These are phyloP conservation scores for Eucalyptus tenuipes DNA, from an alignment of 345 rosid genomes.

Conservation along the genomic window DNA sequence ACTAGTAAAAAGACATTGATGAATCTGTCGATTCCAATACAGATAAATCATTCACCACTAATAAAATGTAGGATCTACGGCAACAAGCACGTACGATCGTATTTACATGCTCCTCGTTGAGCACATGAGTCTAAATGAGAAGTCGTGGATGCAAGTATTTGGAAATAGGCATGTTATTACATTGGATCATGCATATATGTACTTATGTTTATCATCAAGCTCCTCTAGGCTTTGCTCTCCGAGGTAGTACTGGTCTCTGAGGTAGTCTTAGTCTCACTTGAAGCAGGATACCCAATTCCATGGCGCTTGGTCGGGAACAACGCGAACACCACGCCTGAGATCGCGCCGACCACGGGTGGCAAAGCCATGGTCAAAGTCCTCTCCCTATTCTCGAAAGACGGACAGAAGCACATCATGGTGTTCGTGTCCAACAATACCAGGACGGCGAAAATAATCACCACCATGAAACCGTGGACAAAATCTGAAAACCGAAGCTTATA, in stretches of 20 bases:
- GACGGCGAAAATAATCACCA: slow-evolving; percentile 37
- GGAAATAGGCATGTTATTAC: neutral
- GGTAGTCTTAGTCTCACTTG: neutral
- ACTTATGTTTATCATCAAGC: neutral
- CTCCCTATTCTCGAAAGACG: slow-evolving; percentile 30
- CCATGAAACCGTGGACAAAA: slow-evolving; percentile 46
- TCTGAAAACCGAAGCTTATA: slow-evolving; percentile 47
- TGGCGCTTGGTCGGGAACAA: slow-evolving; percentile 59
- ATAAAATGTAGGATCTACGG: neutral
- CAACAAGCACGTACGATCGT: neutral
- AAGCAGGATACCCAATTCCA: slow-evolving; percentile 58
- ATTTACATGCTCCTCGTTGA: neutral
- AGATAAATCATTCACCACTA: neutral
- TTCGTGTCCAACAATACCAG: slow-evolving; percentile 48
- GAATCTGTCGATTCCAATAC: neutral
- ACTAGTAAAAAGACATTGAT: neutral
- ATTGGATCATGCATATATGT: neutral
- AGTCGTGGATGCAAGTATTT: neutral
- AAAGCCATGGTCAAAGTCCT: slow-evolving; percentile 43
- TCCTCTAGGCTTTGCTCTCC: neutral
- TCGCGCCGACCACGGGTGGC: slow-evolving; percentile 56
- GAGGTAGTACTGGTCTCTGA: neutral
- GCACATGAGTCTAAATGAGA: neutral
- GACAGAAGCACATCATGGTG: slow-evolving; percentile 57
- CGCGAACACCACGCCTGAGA: slow-evolving; percentile 36